These are phyloP conservation scores for Hymenoscyphus scutula DNA, from an alignment of 2,329 filamentous ascomycete genomes.

Conservation along the genomic window DNA sequence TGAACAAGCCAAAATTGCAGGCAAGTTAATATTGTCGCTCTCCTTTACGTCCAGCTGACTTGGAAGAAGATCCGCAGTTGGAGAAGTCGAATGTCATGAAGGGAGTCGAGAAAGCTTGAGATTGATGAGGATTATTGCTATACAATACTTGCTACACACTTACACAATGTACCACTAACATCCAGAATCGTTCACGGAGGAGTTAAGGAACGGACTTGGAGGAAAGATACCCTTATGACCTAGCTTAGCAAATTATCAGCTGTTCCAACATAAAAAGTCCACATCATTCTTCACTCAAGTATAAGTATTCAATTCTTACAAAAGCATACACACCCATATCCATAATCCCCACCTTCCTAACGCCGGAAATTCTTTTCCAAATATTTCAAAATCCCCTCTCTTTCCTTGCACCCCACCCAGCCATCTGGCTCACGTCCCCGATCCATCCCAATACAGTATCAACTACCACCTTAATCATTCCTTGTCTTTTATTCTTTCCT, in stretches of 20 bases:
- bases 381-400: conserved; percentile 30
- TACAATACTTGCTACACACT: conserved; percentile 27
- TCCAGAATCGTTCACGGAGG: not conserved
- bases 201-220: conserved; percentile 13
- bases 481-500: conserved; percentile 53
- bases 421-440: conserved; percentile 35
- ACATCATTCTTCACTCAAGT: conserved; percentile 8
- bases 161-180: conserved; percentile 24
- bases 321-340: conserved; percentile 1
- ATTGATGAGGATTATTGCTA: conserved; percentile 18
- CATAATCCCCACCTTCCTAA: not conserved
- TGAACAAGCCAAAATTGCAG: not conserved
- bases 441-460: conserved; percentile 55
- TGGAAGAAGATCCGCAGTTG: not conserved
- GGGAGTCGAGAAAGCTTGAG: conserved; percentile 8
- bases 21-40: not conserved
- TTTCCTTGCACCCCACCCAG: conserved; percentile 31
- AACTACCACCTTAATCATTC: conserved; percentile 65
- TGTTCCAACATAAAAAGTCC: not conserved
- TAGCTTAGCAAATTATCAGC: conserved; percentile 15
- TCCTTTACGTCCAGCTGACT: not conserved
- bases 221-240: conserved; percentile 26
- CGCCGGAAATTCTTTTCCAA: not conserved
- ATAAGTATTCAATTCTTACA: conserved; percentile 3
- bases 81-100: not conserved